Evolutionary conservation across 2,329 filamentous ascomycete genomes (phyloP), one percentile per base, ranked within the genome.

Genomic region (Chaetomium globosum): DNA sequence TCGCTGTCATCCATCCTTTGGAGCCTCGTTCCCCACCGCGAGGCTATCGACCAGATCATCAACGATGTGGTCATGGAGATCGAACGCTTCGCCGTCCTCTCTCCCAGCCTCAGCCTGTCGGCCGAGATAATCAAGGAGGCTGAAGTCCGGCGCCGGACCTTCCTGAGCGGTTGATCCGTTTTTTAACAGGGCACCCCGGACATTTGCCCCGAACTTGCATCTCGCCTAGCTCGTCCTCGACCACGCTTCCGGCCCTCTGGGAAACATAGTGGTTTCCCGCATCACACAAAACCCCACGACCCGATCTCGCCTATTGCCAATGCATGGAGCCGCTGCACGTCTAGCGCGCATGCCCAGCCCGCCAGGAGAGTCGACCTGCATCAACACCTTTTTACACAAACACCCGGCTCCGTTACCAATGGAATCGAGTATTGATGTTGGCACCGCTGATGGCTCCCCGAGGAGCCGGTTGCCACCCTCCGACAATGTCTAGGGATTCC

Each of bases 51-150:
- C 75, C 83, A 86, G 64, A 92, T 94, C 71, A 91, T 94, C 76
- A 87, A 87, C 72, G 87, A 91, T 64, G 90, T 94, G 55, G 85
- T 93, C 54, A 80, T 86, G 66, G 91, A 94, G 73, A 87, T 93
- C 66, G 88, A 91, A 74, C 83, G 86, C 69, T 90, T 92, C 74
- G 85, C 89, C 0, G 85, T 89, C 70, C 80, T 95, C 36, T 90
- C 91, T 3, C 91, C 91, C 6, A 93, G 90, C 73, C 80, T 94
- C 36, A 85, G 84, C 69, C 80, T 94, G 58, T 88, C 89, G n/a
- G 87, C 89, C 26, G 91, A 94, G 73, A 92, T 94, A 66, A 86
- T 94, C 73, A 87, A 89, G 65, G 91, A 94, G 75, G 91, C 91
- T 8, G 91, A 91, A 75, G 85, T 87, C 71, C 85, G 90, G 70